Evolutionary conservation across 2,329 filamentous ascomycete genomes (phyloP), one percentile per base, ranked within the genome.

Genomic region (Fusarium keratoplasticum): DNA sequence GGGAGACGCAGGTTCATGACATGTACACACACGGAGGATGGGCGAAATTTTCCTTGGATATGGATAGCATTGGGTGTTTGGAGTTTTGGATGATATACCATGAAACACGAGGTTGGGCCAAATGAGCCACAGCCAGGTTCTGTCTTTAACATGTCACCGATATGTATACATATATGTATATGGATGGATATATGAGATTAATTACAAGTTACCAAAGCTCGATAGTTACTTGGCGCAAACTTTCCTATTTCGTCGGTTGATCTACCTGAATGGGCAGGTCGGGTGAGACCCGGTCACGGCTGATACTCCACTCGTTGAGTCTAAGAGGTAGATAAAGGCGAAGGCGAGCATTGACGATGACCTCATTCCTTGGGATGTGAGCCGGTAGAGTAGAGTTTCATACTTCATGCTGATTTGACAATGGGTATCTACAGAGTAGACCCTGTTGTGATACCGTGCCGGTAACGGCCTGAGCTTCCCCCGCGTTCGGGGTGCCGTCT

Each of bases 41-140:
- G 29, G 20, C 7, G 6, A 20, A 31, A 61, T 59, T 70, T 70
- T 75, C 63, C 59, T 70, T 75, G 50, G 69, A 70, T 50, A 70
- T 75, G 38, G 66, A 70, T 36, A 70, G 72, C 69, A 75, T 67
- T 31, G 27, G 72, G 72, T 62, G 72, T 74, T 58, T 65, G 72
- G 72, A 75, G 72, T 74, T 74, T 61, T 20, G 72, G 72, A 38
- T 38, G 44, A 47, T 73, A 74, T 70, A 74, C 65, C 72, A 67
- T 60, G 71, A 64, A 61, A 72, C 61, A 54, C 61, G 47, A 25
- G 64, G 57, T 42, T 58, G 44, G 25, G 72, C 55, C 69, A 16
- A 35, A 69, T 18, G 36, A 69, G 64, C 68, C 38, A 54, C 55
- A 59, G 52, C 50, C 68, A 52, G 52, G 50, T 52, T 62, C 59